phyloP scores from a whole-genome alignment of 2,329 filamentous ascomycete genomes.

The Microcyclospora pomicola region DNA sequence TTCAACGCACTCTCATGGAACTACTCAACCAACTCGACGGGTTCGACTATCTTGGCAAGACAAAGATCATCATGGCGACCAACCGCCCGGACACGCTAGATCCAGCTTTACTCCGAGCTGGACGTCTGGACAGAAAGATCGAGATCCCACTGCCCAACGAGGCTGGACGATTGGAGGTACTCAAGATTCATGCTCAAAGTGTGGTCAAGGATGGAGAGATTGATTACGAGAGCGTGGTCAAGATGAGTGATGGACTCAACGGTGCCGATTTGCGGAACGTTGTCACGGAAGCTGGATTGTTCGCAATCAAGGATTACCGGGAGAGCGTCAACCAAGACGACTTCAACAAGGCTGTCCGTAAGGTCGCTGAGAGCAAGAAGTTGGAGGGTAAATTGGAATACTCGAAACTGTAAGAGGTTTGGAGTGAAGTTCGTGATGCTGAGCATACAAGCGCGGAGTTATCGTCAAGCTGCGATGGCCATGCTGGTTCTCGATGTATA shows the following conservation, averaged over 20 bases:
- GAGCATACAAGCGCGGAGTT: too few species aligned
- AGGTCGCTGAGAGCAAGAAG: constrained; percentile 96
- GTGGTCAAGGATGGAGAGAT: constrained; percentile 88
- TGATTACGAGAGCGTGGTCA: constrained; percentile 97
- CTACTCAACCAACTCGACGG: constrained; percentile 96
- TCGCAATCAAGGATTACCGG: constrained; percentile 96
- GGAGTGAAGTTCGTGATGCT: too few species aligned
- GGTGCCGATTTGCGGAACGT: constrained; percentile 95
- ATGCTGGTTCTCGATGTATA: constrained; percentile 1
- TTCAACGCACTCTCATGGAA: constrained; percentile 97
- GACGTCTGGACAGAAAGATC: constrained; percentile 91
- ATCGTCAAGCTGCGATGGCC: too few species aligned
- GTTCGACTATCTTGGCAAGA: constrained; percentile 98
- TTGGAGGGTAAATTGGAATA: constrained; percentile 96
- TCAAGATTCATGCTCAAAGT: constrained; percentile 87
- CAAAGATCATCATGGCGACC: constrained; percentile 99
- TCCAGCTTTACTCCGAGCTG: constrained; percentile 79
- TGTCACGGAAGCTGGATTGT: constrained; percentile 91
- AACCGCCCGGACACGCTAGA: constrained; percentile 95
- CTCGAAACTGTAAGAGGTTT: constrained; percentile 62
- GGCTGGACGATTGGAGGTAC: constrained; percentile 85
- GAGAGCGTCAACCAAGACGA: constrained; percentile 96
- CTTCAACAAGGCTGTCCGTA: constrained; percentile 97
- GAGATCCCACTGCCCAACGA: constrained; percentile 96
- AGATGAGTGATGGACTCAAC: constrained; percentile 98